Evolutionary conservation across 169 alveolate species (phyloP), one percentile per base, ranked within the genome.

Genomic region (Eimeria mitis): DNA sequence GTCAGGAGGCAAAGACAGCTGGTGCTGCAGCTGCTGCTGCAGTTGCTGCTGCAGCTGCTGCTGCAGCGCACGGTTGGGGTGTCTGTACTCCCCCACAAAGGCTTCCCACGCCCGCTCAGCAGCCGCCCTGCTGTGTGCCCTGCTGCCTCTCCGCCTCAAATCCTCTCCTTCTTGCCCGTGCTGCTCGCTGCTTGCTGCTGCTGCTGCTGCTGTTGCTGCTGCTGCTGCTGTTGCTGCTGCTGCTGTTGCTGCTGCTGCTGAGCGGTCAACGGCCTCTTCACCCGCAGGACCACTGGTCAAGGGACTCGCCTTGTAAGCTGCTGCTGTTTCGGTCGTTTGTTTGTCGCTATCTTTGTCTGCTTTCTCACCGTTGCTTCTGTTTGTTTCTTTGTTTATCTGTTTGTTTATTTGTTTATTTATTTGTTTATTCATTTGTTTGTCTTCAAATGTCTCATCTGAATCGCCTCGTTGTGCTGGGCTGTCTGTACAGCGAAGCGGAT

Each of bases 51-150:
- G n/a, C n/a, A n/a, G n/a, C n/a, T 6, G 47, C 81, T 70, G 52
- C 52, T 70, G 47, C 81, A 34, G 81, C 81, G 14, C 8, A 6
- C 87, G 42, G 19, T 9, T 34, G 21, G 87, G 87, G 59, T 40
- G 87, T 40, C 87, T 47, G 59, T 76, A 76, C 59, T 34, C 59
- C 63, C 63, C 87, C 8, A 76, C 87, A 76, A 76, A 76, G 7
- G 52, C 63, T 21, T 76, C 87, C 87, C 87, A 76, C 1, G 87
- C 87, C 87, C 28, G 16, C 42, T 76, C 87, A 13, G 87, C 87
- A 13, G 87, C 87, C 1, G 87, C 87, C 23, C 87, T 76, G 59
- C 63, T 76, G 2, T 76, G 52, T 2, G 7, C 5, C 68, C 28
- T 59, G 31, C 59, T 14, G 25, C n/a, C 49, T 44, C 31, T 6